A percentile compares a stretch with the other conserved stretches of the same genome.
phyloP scores from a whole-genome alignment of 345 rosid species.

The Physaria fendleri region DNA sequence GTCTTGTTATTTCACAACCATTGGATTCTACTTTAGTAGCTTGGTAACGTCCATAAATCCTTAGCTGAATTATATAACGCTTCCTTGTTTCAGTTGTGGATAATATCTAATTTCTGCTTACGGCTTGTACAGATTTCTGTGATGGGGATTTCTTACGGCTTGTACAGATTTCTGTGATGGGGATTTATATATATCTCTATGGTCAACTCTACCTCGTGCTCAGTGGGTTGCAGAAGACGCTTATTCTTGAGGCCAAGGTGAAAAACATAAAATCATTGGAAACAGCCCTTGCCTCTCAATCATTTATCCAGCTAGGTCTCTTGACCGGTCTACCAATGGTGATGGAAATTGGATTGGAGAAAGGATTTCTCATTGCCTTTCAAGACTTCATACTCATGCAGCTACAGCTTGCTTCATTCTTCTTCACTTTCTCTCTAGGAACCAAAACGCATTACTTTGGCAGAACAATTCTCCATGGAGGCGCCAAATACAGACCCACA shows the following conservation, averaged over 20 bases:
- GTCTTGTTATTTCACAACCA: slow-evolving; percentile 93
- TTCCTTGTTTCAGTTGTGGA: not conserved
- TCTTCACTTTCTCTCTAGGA: slow-evolving; percentile 96
- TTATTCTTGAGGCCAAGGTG: slow-evolving; percentile 63
- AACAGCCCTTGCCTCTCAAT: slow-evolving; percentile 96
- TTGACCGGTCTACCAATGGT: slow-evolving; percentile 97
- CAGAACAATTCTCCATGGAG: slow-evolving; percentile 83
- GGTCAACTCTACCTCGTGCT: slow-evolving; percentile 95
- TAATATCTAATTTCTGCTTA: slow-evolving; percentile 1
- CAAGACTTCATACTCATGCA: slow-evolving; percentile 97
- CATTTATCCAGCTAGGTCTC: slow-evolving; percentile 94
- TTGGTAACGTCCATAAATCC: slow-evolving; percentile 43
- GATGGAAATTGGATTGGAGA: slow-evolving; percentile 96
- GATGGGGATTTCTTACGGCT: slow-evolving; percentile 46
- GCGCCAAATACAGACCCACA: slow-evolving; percentile 88
- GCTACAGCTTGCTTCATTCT: slow-evolving; percentile 86
- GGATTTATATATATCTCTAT: slow-evolving; percentile 81
- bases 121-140: slow-evolving; percentile 58
- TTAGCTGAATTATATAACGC: not conserved
- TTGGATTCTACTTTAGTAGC: slow-evolving; percentile 89
- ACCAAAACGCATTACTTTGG: slow-evolving; percentile 88
- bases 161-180: slow-evolving; percentile 71
- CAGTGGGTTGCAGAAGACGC: slow-evolving; percentile 78
- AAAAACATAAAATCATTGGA: slow-evolving; percentile 75
- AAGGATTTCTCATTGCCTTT: slow-evolving; percentile 80